Evolutionary conservation across 805 yeast genomes (phyloP).

Genomic region (Pichia scutulata): DNA sequence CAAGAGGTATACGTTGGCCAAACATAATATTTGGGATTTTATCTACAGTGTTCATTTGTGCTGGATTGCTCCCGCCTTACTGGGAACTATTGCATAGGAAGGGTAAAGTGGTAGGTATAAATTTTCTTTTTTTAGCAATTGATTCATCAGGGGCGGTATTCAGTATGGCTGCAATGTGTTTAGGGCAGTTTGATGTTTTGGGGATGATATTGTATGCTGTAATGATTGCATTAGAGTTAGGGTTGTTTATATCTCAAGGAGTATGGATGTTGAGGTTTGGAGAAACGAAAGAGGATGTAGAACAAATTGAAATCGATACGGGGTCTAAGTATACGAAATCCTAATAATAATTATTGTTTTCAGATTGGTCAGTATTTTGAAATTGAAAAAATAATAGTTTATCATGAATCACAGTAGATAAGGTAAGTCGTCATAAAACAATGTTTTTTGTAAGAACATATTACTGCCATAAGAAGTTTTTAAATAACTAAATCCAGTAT

Average conservation of each 20-base stretch:
- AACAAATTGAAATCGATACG: not conserved
- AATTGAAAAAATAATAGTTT: too few relatives aligned
- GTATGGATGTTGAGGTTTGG: constrained; percentile 56
- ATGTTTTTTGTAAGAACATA: too few relatives aligned
- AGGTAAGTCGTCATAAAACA: too few relatives aligned
- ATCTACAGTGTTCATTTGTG: constrained; percentile 67
- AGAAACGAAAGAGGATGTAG: constrained; percentile 2
- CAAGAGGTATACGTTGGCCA: constrained; percentile 56
- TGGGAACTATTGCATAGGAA: constrained; percentile 70
- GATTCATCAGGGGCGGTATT: constrained; percentile 78
- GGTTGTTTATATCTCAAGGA: constrained; percentile 63
- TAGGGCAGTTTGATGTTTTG: constrained; percentile 64
- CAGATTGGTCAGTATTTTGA: too few relatives aligned
- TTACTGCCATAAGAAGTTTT: too few relatives aligned
- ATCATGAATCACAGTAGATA: too few relatives aligned
- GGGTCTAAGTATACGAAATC: too few relatives aligned
- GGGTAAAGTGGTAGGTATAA: constrained; percentile 85
- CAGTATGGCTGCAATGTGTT: constrained; percentile 50
- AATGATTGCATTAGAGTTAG: constrained; percentile 69
- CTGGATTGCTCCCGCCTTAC: constrained; percentile 85
- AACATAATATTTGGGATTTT: constrained; percentile 68
- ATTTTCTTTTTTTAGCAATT: constrained; percentile 65
- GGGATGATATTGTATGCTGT: constrained; percentile 72
- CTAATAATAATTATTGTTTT: too few relatives aligned
- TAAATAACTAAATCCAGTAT: too few relatives aligned